These are phyloP conservation scores for Monilinia aucupariae DNA, from an alignment of 2,329 filamentous ascomycete genomes.

Conservation along the genomic window DNA sequence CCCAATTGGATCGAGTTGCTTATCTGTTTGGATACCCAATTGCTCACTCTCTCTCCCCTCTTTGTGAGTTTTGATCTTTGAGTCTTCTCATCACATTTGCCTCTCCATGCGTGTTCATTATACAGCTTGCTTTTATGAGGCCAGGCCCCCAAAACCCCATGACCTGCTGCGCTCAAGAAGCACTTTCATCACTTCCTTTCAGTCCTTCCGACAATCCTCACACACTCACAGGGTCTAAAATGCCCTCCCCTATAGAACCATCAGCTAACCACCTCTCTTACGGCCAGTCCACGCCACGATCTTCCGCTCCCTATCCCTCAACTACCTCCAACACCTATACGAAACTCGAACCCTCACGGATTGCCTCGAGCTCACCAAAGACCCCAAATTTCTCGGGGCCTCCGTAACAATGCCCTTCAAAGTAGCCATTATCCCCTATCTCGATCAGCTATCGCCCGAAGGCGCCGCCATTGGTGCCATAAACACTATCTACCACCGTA, in stretches of 20 bases:
- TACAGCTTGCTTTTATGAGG: not conserved
- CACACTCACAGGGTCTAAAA: not conserved
- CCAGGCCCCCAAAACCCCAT: not conserved
- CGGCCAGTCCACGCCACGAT: conserved; percentile 50
- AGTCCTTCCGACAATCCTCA: not conserved
- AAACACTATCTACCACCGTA: conserved; percentile 68
- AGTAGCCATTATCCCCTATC: conserved; percentile 65
- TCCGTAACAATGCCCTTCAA: conserved; percentile 84
- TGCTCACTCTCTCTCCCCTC: conserved; percentile 46
- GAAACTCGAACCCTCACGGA: conserved; percentile 46
- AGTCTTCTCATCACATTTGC: not conserved
- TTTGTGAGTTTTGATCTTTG: conserved; percentile 8
- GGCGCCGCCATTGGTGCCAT: conserved; percentile 69
- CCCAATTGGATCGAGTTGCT: conserved; percentile 26
- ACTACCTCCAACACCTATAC: conserved; percentile 48
- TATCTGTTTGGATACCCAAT: conserved; percentile 56
- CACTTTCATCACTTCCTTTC: not conserved
- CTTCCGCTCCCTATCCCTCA: conserved; percentile 46
- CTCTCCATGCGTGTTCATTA: not conserved
- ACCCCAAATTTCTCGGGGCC: conserved; percentile 59
- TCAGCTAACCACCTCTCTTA: not conserved
- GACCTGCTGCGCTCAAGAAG: not conserved
- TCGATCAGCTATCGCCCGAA: conserved; percentile 69
- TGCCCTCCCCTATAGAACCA: not conserved
- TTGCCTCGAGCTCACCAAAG: conserved; percentile 48